A percentile compares a stretch with the other conserved stretches of the same genome.
phyloP scores from a whole-genome alignment of 2,329 filamentous ascomycete genomes.

The Ilyonectria sp. region DNA sequence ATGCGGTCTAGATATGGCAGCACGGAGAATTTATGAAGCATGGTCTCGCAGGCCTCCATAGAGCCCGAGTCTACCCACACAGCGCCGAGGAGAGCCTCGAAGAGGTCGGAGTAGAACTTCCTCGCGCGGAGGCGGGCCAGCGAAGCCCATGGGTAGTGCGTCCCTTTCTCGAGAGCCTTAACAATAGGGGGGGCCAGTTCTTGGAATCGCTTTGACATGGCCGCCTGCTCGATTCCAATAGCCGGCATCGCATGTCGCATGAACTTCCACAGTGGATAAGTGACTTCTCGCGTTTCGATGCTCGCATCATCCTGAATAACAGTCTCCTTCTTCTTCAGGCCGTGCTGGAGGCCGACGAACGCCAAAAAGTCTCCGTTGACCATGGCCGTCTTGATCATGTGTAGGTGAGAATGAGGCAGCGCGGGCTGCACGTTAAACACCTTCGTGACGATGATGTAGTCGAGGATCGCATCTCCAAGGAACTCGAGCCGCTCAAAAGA shows the following conservation, averaged over 20 bases:
- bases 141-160: conserved; percentile 82
- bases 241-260: conserved; percentile 72
- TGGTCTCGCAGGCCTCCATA: conserved; percentile 68
- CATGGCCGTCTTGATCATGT: conserved; percentile 80
- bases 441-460: conserved; percentile 79
- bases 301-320: conserved; percentile 33
- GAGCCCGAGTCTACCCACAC: conserved; percentile 86
- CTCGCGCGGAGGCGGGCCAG: conserved; percentile 76
- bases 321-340: conserved; percentile 42
- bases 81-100: conserved; percentile 86
- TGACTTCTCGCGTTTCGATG: conserved; percentile 38
- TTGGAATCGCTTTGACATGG: conserved; percentile 62
- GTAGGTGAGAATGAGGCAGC: conserved; percentile 74
- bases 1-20: conserved; percentile 74
- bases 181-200: conserved; percentile 65
- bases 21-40: conserved; percentile 78
- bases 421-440: conserved; percentile 66
- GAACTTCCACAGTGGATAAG: conserved; percentile 75
- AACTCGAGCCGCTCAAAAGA: conserved; percentile 86
- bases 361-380: conserved; percentile 87
- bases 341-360: conserved; percentile 76
- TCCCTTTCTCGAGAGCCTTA: conserved; percentile 63
- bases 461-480: conserved; percentile 87
- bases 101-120: conserved; percentile 88
- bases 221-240: conserved; percentile 63